Base-by-base conservation (phyloP, 1,284 basidiomycete species). In the Tilletiopsis washingtonensis region DNA sequence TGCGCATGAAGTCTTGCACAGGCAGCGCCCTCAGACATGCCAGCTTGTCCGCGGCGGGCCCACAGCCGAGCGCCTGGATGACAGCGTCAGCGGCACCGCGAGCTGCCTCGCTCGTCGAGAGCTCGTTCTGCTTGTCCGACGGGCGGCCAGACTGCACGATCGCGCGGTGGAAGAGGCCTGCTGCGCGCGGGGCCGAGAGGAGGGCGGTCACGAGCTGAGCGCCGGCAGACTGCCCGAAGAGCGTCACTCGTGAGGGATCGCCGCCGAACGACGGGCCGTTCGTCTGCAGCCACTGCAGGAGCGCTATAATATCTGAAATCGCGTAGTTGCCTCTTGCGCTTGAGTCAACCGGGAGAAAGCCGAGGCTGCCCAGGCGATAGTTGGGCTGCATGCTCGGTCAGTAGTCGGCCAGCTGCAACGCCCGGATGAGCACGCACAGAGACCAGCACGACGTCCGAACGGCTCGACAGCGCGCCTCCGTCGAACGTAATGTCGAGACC, bases 371-470 rank as follows among this genome's bases (percentile, higher is more conserved):
- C 15, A 51, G 36, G 5, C 49, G 45, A 26, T 51, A 51, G 36
- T 51, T 51, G 17, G 37, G 34, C 32, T 34, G 32, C 12, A 11
- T 11, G 12, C 12, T 34, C 32, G 32, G 32, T 11, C 32, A 11
- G 12, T 34, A 12, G 32, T 34, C 32, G 32, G 12, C 12, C 12
- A 11, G 12, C 3, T 34, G 12, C 32, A 11, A 34, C 32, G 32
- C 32, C 32, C 32, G 32, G 12, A n/a, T n/a, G n/a, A n/a, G n/a
- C 32, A 34, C 32, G 12, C 32, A 43, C 24, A 20, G 46, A 53
- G 34, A 51, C 45, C 43, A 80, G 80, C n/a, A 82, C 74, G 27
- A 82, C 60, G 14, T 79, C 76, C 4, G 75, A 70, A 12, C 77
- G 67, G 52, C 75, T 76, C 3, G 70, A 75, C 44, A 78, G 42